These are phyloP conservation scores for Boletellus ananas DNA, from an alignment of 768 basidiomycete genomes.

Conservation along the genomic window DNA sequence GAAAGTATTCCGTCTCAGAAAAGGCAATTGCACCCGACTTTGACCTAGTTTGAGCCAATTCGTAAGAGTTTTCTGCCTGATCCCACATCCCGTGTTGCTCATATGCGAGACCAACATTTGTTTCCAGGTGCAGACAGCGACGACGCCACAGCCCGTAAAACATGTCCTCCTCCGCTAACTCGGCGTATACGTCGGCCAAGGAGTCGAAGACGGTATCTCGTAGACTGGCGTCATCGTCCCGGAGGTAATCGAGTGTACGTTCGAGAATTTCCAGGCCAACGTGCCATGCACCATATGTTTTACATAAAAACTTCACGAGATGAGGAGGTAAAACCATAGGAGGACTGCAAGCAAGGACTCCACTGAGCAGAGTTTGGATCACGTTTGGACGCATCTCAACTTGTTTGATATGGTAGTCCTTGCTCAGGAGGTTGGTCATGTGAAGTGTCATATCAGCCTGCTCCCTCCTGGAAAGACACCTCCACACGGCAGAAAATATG, in stretches of 20 bases:
- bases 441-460: constrained; percentile 87
- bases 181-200: constrained; percentile 91
- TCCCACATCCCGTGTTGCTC: constrained; percentile 99
- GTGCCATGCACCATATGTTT: constrained; percentile 97
- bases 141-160: constrained; percentile 96
- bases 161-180: constrained; percentile 93
- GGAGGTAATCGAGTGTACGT: constrained; percentile 69
- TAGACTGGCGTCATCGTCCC: constrained; percentile 75
- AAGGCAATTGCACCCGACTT: constrained; percentile 80
- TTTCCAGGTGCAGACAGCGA: constrained; percentile 84
- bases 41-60: constrained; percentile 83
- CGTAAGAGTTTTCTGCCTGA: constrained; percentile 83
- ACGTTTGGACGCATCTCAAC: constrained; percentile 87
- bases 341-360: constrained; percentile 81
- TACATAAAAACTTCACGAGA: constrained; percentile 92
- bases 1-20: constrained; percentile 90
- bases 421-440: constrained; percentile 85
- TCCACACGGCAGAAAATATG: constrained; percentile 83
- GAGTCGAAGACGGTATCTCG: constrained; percentile 87
- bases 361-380: constrained; percentile 84
- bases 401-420: constrained; percentile 90
- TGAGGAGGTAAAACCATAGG: constrained; percentile 90
- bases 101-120: constrained; percentile 80
- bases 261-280: constrained; percentile 82
- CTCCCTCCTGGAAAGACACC: constrained; percentile 78